Evolutionary conservation across 2,329 filamentous ascomycete genomes (phyloP).

Genomic region (Fusarium nelsonii): DNA sequence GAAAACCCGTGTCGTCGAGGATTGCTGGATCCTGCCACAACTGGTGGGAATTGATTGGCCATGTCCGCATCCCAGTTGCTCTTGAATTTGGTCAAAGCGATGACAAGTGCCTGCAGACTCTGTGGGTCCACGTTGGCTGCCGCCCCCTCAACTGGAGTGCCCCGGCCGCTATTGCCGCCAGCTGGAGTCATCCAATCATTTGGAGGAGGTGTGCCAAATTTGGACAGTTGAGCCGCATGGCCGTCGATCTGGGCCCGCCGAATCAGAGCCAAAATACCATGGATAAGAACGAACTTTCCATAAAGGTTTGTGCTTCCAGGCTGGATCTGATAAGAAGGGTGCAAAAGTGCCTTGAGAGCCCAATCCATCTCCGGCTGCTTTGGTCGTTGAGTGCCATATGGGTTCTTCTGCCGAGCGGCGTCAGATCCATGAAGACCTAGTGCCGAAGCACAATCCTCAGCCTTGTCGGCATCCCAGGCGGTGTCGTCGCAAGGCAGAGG

Average conservation of each 20-base stretch:
- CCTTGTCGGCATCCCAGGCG: conserved; percentile 75
- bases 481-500: conserved; percentile 80
- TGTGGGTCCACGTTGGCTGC: conserved; percentile 58
- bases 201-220: conserved; percentile 68
- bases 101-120: conserved; percentile 61
- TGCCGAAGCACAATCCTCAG: conserved; percentile 71
- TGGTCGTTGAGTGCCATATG: conserved; percentile 70
- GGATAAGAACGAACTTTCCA: conserved; percentile 80
- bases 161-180: conserved; percentile 58
- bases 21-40: conserved; percentile 60
- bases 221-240: conserved; percentile 51
- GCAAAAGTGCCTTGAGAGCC: conserved; percentile 71
- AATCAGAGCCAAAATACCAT: conserved; percentile 74
- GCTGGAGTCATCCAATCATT: conserved; percentile 67
- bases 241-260: conserved; percentile 58
- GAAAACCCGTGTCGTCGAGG: conserved; percentile 75
- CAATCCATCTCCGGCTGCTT: conserved; percentile 75
- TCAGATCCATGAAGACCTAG: conserved; percentile 72
- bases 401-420: conserved; percentile 67
- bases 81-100: conserved; percentile 79
- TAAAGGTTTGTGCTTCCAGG: conserved; percentile 77
- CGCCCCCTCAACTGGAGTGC: conserved; percentile 59
- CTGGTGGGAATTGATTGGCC: conserved; percentile 72
- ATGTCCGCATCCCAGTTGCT: conserved; percentile 78
- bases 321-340: conserved; percentile 69